These are phyloP conservation scores for Hypoxylon sp. DNA, from an alignment of 2,329 filamentous ascomycete species.

Conservation along the genomic window DNA sequence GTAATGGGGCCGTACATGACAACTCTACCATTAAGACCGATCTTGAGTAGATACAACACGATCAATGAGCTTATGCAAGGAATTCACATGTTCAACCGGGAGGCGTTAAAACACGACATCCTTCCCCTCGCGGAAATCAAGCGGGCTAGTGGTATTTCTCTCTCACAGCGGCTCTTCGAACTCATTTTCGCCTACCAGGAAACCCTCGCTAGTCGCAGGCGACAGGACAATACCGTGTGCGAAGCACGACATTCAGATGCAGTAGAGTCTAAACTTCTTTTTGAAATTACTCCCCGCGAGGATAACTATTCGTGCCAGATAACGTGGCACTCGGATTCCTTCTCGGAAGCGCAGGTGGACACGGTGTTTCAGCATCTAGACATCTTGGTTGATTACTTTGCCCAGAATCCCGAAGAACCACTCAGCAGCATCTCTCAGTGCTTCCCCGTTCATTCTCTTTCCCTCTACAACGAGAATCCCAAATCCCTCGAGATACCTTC, in stretches of 20 bases:
- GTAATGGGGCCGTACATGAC: slow-evolving; percentile 83
- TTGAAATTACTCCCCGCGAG: slow-evolving; percentile 75
- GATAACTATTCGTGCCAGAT: slow-evolving; percentile 54
- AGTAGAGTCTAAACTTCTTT: slow-evolving; percentile 77
- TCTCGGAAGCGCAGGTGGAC: slow-evolving; percentile 64
- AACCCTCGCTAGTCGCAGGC: slow-evolving; percentile 57
- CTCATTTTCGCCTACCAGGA: slow-evolving; percentile 87
- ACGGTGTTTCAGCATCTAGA: slow-evolving; percentile 70
- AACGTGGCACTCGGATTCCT: slow-evolving; percentile 56
- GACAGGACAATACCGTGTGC: slow-evolving; percentile 50
- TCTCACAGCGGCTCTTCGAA: slow-evolving; percentile 73
- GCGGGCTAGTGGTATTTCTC: slow-evolving; percentile 62
- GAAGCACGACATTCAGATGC: slow-evolving; percentile 72
- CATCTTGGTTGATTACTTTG: slow-evolving; percentile 51
- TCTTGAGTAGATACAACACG: slow-evolving; percentile 60
- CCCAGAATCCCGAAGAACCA: slow-evolving; percentile 39
- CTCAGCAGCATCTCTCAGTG: slow-evolving; percentile 39
- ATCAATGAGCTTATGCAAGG: slow-evolving; percentile 68
- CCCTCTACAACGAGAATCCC: slow-evolving; percentile 57
- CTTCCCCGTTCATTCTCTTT: slow-evolving; percentile 51
- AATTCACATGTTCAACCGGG: slow-evolving; percentile 72
- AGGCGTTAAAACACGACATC: slow-evolving; percentile 68
- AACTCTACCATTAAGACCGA: slow-evolving; percentile 75
- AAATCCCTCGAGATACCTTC: slow-evolving; percentile 47
- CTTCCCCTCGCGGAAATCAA: slow-evolving; percentile 76